Percentiles rank a stretch among this genome's conserved stretches.
These are phyloP conservation scores for Fusarium devonianum DNA, from an alignment of 2,329 filamentous ascomycete species.

Conservation along the genomic window DNA sequence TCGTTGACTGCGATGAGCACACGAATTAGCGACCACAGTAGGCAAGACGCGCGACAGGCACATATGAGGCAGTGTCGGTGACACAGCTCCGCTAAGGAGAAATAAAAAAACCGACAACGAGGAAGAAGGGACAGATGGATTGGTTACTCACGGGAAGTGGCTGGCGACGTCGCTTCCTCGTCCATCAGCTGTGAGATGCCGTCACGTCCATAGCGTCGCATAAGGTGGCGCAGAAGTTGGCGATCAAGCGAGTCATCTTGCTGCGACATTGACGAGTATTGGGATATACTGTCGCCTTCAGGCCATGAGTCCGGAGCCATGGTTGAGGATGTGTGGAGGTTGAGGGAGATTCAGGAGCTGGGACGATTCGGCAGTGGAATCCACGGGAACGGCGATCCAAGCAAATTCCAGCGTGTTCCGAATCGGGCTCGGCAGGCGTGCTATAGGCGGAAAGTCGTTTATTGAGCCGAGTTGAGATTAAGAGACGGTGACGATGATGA, in stretches of 20 bases:
- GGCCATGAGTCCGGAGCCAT: conserved; percentile 46
- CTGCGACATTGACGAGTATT: conserved; percentile 38
- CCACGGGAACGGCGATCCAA: conserved; percentile 31
- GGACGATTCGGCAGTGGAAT: conserved; percentile 31
- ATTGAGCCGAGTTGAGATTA: background rate
- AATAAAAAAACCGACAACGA: background rate
- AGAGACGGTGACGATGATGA: conserved; percentile 6
- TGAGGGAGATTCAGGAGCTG: conserved; percentile 14
- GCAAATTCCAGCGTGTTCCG: conserved; percentile 30
- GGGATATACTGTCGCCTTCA: conserved; percentile 43
- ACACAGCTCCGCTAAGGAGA: too few species aligned
- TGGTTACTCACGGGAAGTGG: conserved; percentile 41
- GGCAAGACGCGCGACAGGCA: too few species aligned
- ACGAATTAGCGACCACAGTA: conserved; percentile 12
- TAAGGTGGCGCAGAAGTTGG: conserved; percentile 47
- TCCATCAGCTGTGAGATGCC: conserved; percentile 45
- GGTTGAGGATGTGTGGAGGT: conserved; percentile 14
- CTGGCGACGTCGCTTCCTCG: conserved; percentile 42
- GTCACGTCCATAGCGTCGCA: conserved; percentile 46
- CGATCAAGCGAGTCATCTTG: conserved; percentile 45
- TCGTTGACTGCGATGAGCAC: conserved; percentile 39
- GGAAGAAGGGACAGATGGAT: too few species aligned
- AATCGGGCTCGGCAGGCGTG: conserved; percentile 1
- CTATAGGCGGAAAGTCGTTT: background rate
- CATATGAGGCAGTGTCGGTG: too few species aligned